A percentile compares a stretch with the other conserved stretches of the same genome.
Evolutionary conservation across 768 basidiomycete genomes (phyloP).

Genomic region (Plicaturopsis crispa): DNA sequence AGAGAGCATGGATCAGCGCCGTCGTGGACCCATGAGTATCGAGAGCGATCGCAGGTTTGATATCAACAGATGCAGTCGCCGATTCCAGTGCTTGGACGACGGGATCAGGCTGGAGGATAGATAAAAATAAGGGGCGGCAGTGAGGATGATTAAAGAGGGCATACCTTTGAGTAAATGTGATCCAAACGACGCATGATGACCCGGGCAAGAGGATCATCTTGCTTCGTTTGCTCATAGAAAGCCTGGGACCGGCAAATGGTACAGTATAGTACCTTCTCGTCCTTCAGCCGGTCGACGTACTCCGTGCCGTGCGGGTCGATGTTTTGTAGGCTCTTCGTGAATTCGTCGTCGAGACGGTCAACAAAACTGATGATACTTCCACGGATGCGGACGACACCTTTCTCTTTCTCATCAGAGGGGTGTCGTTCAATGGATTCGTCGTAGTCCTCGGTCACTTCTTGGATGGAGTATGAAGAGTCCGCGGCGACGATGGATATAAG

Average conservation of each 20-base stretch:
- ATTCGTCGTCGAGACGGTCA: slow-evolving; percentile 96
- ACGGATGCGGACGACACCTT: slow-evolving; percentile 80
- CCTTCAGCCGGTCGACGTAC: slow-evolving; percentile 93
- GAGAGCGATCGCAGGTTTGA: slow-evolving; percentile 58
- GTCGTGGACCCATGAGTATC: slow-evolving; percentile 49
- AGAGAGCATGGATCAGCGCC: slow-evolving; percentile 80
- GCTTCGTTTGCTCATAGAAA: slow-evolving; percentile 78
- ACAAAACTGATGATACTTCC: slow-evolving; percentile 96
- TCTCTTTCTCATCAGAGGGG: slow-evolving; percentile 59
- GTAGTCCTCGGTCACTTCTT: slow-evolving; percentile 84
- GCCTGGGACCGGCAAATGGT: slow-evolving; percentile 91
- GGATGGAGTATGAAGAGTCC: slow-evolving; percentile 73
- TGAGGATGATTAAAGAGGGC: slow-evolving; percentile 5
- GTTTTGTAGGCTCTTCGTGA: slow-evolving; percentile 94
- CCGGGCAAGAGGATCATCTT: slow-evolving; percentile 73
- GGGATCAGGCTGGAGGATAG: slow-evolving; percentile 66
- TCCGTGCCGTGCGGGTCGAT: slow-evolving; percentile 99
- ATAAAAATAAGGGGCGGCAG: slow-evolving; percentile 6
- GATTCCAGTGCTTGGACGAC: slow-evolving; percentile 88
- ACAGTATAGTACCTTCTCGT: slow-evolving; percentile 90
- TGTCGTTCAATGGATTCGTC: slow-evolving; percentile 83
- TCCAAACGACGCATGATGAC: slow-evolving; percentile 94
- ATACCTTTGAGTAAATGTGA: slow-evolving; percentile 96
- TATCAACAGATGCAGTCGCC: slow-evolving; percentile 46
- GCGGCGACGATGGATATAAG: slow-evolving; percentile 73